A percentile compares a stretch with the other conserved stretches of the same genome.
phyloP scores from a whole-genome alignment of 2,329 filamentous ascomycete species.

The Fusarium sp. region DNA sequence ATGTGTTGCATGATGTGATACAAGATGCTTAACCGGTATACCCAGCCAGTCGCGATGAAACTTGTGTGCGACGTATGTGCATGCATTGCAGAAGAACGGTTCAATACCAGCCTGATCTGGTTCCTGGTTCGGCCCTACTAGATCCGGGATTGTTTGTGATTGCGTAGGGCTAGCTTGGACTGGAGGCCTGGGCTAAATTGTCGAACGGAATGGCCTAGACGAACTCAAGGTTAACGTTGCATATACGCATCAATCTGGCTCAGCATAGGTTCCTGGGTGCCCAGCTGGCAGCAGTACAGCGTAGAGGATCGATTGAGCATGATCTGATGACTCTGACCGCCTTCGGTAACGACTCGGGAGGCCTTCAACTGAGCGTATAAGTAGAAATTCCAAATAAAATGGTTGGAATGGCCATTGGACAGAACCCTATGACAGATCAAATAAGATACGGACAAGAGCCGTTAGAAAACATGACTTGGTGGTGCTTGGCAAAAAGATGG shows the following conservation, averaged over 20 bases:
- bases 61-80: neutral
- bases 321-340: neutral
- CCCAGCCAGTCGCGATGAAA: neutral
- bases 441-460: neutral
- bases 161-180: neutral
- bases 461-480: neutral
- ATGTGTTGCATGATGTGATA: neutral
- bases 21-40: neutral
- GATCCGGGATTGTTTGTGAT: neutral
- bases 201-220: neutral
- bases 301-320: neutral
- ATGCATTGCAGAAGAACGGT: neutral
- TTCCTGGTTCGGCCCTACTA: neutral
- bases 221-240: neutral
- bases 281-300: no score
- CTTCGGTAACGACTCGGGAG: neutral
- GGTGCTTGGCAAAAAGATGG: neutral
- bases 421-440: no score
- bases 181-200: neutral
- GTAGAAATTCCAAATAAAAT: neutral
- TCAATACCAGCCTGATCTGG: neutral
- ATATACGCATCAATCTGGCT: neutral
- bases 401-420: fast-evolving
- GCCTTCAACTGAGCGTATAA: no score
- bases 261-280: neutral